Conservation (phyloP, 192 early-diverging fungal genomes). For the Pecoramyces ruminantium region DNA sequence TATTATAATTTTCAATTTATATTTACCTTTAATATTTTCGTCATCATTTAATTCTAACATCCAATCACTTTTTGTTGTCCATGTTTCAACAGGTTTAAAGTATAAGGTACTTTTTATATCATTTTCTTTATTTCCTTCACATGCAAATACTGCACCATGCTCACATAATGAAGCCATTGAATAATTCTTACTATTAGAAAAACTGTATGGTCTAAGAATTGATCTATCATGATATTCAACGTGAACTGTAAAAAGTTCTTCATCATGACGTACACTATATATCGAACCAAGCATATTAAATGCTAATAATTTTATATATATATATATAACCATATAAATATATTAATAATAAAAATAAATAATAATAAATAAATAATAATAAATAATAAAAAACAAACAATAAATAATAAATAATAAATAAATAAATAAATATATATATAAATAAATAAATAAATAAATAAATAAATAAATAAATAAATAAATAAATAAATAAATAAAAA, state of each 20-base stretch:
- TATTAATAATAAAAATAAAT: too few species aligned
- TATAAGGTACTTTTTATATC: slow-evolving; percentile 36
- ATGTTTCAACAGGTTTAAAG: slow-evolving; percentile 54
- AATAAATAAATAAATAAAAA: too few species aligned
- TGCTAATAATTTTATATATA: slow-evolving; percentile 45
- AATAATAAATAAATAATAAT: too few species aligned
- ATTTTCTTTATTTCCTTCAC: slow-evolving; percentile 17
- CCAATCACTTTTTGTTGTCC: slow-evolving; percentile 64
- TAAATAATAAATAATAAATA: too few species aligned
- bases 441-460: not conserved
- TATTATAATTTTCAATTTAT: too few species aligned
- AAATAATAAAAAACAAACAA: too few species aligned
- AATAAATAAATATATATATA: too few species aligned
- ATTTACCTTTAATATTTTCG: slow-evolving; percentile 44
- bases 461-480: not conserved
- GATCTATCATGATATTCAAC: slow-evolving; percentile 83
- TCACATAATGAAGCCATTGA: slow-evolving; percentile 54
- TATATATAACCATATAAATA: too few species aligned
- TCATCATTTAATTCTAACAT: slow-evolving; percentile 36
- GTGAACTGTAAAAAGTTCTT: slow-evolving; percentile 54
- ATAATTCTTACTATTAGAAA: slow-evolving; percentile 61
- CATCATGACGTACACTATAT: slow-evolving; percentile 44
- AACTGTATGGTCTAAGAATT: slow-evolving; percentile 55
- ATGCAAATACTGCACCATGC: slow-evolving; percentile 59
- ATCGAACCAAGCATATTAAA: slow-evolving; percentile 78